phyloP scores from a whole-genome alignment of 495 filamentous ascomycete genomes.

The Massariosphaeria phaeospora region DNA sequence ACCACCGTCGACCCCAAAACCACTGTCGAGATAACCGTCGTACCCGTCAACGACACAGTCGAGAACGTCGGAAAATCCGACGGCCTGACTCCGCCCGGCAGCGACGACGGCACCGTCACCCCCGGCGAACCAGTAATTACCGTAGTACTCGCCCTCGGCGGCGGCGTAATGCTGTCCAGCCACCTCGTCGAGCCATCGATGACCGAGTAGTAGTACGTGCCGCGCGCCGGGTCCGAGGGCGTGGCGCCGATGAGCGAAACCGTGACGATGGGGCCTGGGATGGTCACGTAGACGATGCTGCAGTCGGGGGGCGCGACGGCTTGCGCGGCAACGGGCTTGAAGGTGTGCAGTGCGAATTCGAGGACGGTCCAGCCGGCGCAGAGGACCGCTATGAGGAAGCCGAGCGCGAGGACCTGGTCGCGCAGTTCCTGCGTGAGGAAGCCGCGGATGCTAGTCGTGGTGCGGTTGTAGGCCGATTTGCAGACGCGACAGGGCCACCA shows the following conservation, averaged over 20 bases:
- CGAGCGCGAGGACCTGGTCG: background rate
- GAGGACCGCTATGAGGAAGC: background rate
- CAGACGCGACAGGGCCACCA: slow-evolving; percentile 5
- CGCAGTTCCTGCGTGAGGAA: background rate
- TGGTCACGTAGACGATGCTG: slow-evolving; percentile 28
- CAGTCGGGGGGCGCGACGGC: slow-evolving; percentile 6
- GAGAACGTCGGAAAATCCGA: no score
- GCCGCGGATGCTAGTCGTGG: background rate
- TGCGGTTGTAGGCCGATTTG: background rate
- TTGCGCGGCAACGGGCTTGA: slow-evolving; percentile 20
- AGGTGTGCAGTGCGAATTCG: slow-evolving; percentile 2
- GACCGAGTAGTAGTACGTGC: slow-evolving; percentile 30
- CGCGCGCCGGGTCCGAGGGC: slow-evolving; percentile 8
- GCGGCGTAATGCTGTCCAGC: slow-evolving; percentile 19
- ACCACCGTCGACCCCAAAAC: no score
- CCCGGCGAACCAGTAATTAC: no score
- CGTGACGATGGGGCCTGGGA: slow-evolving; percentile 27
- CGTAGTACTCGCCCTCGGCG: background rate
- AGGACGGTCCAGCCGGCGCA: slow-evolving; percentile 8
- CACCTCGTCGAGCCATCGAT: slow-evolving; percentile 25
- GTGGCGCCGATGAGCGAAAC: slow-evolving; percentile 20
- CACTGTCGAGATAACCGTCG: no score
- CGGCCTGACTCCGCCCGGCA: no score
- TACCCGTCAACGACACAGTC: no score
- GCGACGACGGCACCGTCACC: no score